Evolutionary conservation across 1,284 basidiomycete species (phyloP), one percentile per base, ranked within the genome.

Genomic region (Gomphus bonarii): DNA sequence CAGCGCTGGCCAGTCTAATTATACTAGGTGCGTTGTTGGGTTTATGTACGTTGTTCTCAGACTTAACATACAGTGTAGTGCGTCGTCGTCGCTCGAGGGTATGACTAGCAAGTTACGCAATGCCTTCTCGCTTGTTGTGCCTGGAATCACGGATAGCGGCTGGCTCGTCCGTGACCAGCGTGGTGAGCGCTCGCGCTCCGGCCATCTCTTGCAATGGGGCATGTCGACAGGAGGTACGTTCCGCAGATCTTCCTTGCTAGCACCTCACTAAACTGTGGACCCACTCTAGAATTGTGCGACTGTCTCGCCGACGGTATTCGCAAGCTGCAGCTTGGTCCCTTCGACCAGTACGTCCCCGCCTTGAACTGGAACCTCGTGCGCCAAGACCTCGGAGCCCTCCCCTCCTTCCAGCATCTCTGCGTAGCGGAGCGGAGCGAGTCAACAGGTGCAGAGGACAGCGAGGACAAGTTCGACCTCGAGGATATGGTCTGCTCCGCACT

Each of bases 1-100:
- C 7, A 72, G 67, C 58, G 62, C 65, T 11, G 74, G 73, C 1
- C 73, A 76, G 60, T 69, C 73, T 1, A 74, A 70, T 57, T 75
- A 75, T 62, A 63, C 68, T 2, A 64, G 64, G 72, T 73, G 52
- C 57, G 69, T 61, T 33, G 42, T 44, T 3, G 42, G 42, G 10
- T 22, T 10, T 47, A 28, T 52, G 33, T 52, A 3, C n/a, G 20
- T 12, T 31, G 18, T 25, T 10, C 42, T 50, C 25, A 8, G 42
- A 11, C n/a, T 31, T 50, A 11, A 42, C 40, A 14, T 22, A 20
- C 38, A 22, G 48, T 54, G 7, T 51, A 75, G 73, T 44, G 72
- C 72, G 2, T 73, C 73, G 56, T 67, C 70, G 5, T 63, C 65
- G 7, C 54, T 75, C 2, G 69, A 73, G 8, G 68, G 63, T 1